phyloP scores from a whole-genome alignment of 352 stramenopile genomes.

The Pythium guiyangense region DNA sequence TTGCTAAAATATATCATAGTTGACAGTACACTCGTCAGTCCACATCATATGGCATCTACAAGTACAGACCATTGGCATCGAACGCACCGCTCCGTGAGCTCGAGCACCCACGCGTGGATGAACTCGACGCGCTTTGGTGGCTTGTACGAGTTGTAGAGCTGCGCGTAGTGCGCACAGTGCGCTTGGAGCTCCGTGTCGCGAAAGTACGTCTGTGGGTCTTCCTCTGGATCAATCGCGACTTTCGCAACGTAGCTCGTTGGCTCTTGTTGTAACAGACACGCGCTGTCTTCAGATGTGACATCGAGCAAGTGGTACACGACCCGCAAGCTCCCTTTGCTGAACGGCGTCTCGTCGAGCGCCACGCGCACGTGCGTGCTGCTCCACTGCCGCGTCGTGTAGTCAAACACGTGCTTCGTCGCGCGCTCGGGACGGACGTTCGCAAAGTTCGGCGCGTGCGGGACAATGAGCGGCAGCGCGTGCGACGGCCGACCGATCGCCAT shows the following conservation, averaged over 20 bases:
- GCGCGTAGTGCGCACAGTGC: constrained; percentile 78
- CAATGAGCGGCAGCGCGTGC: constrained; percentile 63
- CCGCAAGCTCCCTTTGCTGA: constrained; percentile 76
- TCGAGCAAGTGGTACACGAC: constrained; percentile 82
- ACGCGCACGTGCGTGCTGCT: constrained; percentile 64
- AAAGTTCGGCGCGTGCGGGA: constrained; percentile 75
- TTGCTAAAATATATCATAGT: constrained; percentile 17
- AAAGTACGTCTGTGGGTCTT: constrained; percentile 88
- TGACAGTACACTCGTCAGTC: not conserved
- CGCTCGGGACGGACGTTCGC: constrained; percentile 43
- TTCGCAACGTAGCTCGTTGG: constrained; percentile 77
- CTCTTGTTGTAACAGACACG: not conserved
- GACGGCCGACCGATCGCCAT: constrained; percentile 25
- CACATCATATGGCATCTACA: not conserved
- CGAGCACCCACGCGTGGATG: constrained; percentile 78
- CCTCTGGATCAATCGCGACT: constrained; percentile 81
- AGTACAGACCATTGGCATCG: not conserved
- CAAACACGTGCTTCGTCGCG: constrained; percentile 76
- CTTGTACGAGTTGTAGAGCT: constrained; percentile 85
- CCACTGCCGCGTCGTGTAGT: constrained; percentile 74
- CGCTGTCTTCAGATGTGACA: constrained; percentile 21
- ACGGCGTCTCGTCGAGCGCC: constrained; percentile 73
- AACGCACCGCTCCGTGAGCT: constrained; percentile 52
- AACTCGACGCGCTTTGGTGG: constrained; percentile 82
- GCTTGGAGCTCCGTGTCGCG: constrained; percentile 85